Conservation (phyloP, 805 yeast species). For the Teunomyces aglyptinius region DNA sequence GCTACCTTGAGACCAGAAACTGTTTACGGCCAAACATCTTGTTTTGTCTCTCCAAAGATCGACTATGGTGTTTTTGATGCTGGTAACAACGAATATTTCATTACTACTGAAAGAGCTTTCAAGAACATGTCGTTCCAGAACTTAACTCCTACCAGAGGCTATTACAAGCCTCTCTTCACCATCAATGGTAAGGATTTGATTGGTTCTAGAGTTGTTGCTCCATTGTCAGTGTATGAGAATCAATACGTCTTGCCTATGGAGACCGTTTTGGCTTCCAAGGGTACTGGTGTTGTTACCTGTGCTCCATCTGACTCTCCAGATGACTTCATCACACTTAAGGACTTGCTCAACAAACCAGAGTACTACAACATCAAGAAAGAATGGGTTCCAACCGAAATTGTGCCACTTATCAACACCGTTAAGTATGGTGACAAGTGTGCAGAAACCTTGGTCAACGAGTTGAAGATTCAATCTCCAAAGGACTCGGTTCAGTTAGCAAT, state of each 20-base stretch:
- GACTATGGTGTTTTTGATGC: slow-evolving; percentile 88
- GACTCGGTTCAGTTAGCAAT: slow-evolving; percentile 81
- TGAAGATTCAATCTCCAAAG: slow-evolving; percentile 93
- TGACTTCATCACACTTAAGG: slow-evolving; percentile 84
- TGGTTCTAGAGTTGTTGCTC: slow-evolving; percentile 87
- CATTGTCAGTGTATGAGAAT: slow-evolving; percentile 66
- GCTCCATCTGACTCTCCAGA: slow-evolving; percentile 99
- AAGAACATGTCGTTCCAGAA: slow-evolving; percentile 97
- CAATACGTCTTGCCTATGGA: slow-evolving; percentile 95
- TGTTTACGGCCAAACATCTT: slow-evolving; percentile 97
- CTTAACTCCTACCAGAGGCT: slow-evolving; percentile 85
- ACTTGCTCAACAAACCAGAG: slow-evolving; percentile 84
- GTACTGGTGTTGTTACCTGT: slow-evolving; percentile 99
- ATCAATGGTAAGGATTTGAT: slow-evolving; percentile 72
- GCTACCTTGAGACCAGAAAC: slow-evolving; percentile 99
- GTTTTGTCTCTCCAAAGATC: slow-evolving; percentile 95
- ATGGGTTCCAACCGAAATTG: slow-evolving; percentile 77
- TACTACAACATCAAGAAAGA: slow-evolving; percentile 79
- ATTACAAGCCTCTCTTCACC: slow-evolving; percentile 54
- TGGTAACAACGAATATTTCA: slow-evolving; percentile 65
- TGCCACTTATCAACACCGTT: slow-evolving; percentile 75
- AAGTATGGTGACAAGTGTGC: slow-evolving; percentile 90
- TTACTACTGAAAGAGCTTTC: slow-evolving; percentile 93
- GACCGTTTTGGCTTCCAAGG: slow-evolving; percentile 89
- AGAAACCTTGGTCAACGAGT: slow-evolving; percentile 73